Conservation (phyloP, 805 yeast species). For the Candida peoriensis region DNA sequence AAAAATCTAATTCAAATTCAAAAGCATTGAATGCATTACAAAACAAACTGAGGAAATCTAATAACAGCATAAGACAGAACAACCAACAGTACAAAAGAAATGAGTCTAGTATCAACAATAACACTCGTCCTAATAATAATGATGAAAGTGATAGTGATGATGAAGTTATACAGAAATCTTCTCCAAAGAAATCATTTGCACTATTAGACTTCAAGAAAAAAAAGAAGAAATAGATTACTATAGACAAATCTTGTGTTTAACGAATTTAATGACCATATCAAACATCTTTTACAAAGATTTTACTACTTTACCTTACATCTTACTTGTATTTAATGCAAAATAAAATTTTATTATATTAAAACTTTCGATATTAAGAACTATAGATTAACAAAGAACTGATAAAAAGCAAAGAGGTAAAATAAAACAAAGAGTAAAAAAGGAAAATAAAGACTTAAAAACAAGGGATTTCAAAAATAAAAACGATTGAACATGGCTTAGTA, state of each 20-base stretch:
- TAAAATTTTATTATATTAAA: too few species aligned
- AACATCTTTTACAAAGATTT: too few species aligned
- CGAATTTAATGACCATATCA: too few species aligned
- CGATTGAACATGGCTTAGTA: too few species aligned
- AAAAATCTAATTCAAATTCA: constrained; percentile 12
- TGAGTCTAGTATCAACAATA: too few species aligned
- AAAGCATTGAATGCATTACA: constrained; percentile 20
- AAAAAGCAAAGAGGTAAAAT: neutral
- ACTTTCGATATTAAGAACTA: too few species aligned
- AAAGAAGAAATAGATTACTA: constrained; percentile 12
- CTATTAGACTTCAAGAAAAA: constrained; percentile 19
- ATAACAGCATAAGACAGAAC: constrained; percentile 1
- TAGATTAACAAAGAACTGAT: neutral
- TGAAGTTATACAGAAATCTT: constrained; percentile 14
- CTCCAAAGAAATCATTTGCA: constrained; percentile 19
- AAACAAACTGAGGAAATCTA: constrained; percentile 20
- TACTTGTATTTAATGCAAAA: too few species aligned
- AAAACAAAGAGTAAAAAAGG: neutral
- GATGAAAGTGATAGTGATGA: constrained; percentile 20
- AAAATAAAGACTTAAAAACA: too few species aligned
- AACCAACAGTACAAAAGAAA: neutral
- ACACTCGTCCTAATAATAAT: neutral
- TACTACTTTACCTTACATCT: too few species aligned
- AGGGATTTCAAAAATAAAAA: too few species aligned
- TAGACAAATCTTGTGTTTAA: too few species aligned